Conservation (phyloP, 2,329 filamentous ascomycete genomes). For the Cladobotryum mycophilum region DNA sequence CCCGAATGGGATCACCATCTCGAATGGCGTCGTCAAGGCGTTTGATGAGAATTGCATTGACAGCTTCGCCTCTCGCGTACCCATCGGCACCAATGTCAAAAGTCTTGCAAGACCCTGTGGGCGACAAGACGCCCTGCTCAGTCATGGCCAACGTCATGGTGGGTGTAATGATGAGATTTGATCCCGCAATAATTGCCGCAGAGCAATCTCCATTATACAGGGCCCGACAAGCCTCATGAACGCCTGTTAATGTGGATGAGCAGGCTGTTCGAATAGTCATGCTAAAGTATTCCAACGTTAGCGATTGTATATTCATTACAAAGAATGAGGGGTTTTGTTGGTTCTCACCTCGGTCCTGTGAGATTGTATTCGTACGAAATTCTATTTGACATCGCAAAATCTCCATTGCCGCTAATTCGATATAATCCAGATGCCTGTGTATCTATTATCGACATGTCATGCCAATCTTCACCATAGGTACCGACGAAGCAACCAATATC, state of each 20-base stretch:
- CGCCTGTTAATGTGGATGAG: slow-evolving; percentile 29
- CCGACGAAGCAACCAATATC: slow-evolving; percentile 26
- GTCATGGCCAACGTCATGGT: slow-evolving; percentile 21
- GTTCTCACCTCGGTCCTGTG: slow-evolving; percentile 24
- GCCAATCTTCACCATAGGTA: slow-evolving; percentile 25
- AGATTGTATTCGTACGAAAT: slow-evolving; percentile 28
- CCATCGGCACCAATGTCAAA: slow-evolving; percentile 43
- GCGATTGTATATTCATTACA: neutral
- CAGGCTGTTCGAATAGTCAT: slow-evolving; percentile 32
- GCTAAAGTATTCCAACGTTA: slow-evolving; percentile 10
- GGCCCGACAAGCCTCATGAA: slow-evolving; percentile 32
- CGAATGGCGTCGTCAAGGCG: slow-evolving; percentile 38
- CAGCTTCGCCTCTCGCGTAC: slow-evolving; percentile 45
- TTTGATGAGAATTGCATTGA: slow-evolving; percentile 40
- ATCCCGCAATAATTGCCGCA: slow-evolving; percentile 25
- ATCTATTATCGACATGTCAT: slow-evolving; percentile 15
- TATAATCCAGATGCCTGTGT: slow-evolving; percentile 15
- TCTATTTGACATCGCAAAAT: slow-evolving; percentile 26
- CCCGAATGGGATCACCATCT: slow-evolving; percentile 38
- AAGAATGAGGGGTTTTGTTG: neutral
- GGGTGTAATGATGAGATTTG: slow-evolving; percentile 25
- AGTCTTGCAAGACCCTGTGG: slow-evolving; percentile 25
- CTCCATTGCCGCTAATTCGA: slow-evolving; percentile 17
- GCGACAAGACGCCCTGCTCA: slow-evolving; percentile 31
- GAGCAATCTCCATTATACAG: slow-evolving; percentile 19